These are phyloP conservation scores for Xylaria telfairii DNA, from an alignment of 495 filamentous ascomycete genomes.

Conservation along the genomic window DNA sequence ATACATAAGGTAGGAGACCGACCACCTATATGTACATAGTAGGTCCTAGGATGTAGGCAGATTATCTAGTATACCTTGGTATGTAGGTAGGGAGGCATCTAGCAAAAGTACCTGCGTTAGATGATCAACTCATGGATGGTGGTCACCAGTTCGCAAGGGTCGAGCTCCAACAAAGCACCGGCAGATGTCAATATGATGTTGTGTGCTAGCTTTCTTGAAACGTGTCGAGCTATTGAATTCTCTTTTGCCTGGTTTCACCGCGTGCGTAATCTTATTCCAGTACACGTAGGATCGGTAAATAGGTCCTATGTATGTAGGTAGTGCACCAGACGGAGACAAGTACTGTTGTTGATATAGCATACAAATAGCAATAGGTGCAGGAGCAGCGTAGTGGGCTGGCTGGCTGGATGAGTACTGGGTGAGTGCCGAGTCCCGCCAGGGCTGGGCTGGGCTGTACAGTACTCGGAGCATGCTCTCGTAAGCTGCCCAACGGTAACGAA, in stretches of 20 bases:
- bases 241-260: conserved; percentile 5
- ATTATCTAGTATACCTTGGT: too few species aligned
- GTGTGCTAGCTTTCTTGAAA: conserved; percentile 7
- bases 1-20: too few species aligned
- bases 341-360: too few species aligned
- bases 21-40: too few species aligned
- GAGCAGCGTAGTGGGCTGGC: not conserved
- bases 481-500: not conserved
- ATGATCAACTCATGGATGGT: conserved; percentile 7
- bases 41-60: too few species aligned
- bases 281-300: not conserved
- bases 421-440: not conserved
- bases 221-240: conserved; percentile 4
- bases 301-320: too few species aligned
- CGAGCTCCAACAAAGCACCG: not conserved
- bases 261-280: conserved; percentile 7
- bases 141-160: not conserved
- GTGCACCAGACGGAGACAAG: not conserved
- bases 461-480: not conserved
- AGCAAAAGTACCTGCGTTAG: not conserved
- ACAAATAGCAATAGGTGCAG: too few species aligned
- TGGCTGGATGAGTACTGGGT: too few species aligned
- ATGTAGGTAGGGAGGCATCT: not conserved
- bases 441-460: not conserved
- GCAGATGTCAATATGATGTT: not conserved